A percentile compares a stretch with the other conserved stretches of the same genome.
phyloP scores from a whole-genome alignment of 2,329 filamentous ascomycete species.

The Plectosphaerella sp. region DNA sequence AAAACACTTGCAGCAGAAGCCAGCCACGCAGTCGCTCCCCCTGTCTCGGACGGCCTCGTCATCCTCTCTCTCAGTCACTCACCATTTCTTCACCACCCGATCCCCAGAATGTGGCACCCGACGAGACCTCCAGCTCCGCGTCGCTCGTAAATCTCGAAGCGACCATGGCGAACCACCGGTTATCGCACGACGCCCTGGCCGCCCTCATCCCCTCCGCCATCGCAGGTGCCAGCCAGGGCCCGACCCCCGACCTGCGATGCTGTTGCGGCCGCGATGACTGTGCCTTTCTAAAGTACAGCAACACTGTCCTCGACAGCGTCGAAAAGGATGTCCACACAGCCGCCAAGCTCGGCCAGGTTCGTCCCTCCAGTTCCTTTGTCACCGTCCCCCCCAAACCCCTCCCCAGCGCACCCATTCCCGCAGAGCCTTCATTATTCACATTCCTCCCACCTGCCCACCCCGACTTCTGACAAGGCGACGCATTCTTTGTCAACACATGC shows the following conservation, averaged over 20 bases:
- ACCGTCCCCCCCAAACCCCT: neutral
- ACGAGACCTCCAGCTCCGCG: neutral
- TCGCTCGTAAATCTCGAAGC: neutral
- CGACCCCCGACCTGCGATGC: constrained; percentile 50
- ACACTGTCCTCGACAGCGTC: constrained; percentile 69
- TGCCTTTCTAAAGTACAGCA: constrained; percentile 76
- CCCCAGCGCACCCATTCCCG: neutral
- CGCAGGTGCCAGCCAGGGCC: constrained; percentile 12
- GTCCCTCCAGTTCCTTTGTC: constrained; percentile 34
- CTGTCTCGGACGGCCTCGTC: no score
- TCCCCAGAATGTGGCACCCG: constrained; percentile 1
- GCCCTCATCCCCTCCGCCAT: constrained; percentile 9
- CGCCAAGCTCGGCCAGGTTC: constrained; percentile 86
- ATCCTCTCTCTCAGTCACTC: no score
- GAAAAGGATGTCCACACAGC: constrained; percentile 86
- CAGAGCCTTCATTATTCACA: neutral
- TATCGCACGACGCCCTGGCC: constrained; percentile 9
- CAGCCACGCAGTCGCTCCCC: neutral
- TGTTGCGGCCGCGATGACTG: constrained; percentile 84
- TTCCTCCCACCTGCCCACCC: constrained; percentile 5
- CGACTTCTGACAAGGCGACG: neutral
- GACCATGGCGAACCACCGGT: constrained; percentile 1
- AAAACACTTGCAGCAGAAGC: neutral
- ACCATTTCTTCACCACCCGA: no score
- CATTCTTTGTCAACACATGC: neutral